Percentiles rank a stretch among this genome's conserved stretches.
These are phyloP conservation scores for Eucommia ulmoides DNA, from an alignment of 257 asterid species.

Conservation along the genomic window DNA sequence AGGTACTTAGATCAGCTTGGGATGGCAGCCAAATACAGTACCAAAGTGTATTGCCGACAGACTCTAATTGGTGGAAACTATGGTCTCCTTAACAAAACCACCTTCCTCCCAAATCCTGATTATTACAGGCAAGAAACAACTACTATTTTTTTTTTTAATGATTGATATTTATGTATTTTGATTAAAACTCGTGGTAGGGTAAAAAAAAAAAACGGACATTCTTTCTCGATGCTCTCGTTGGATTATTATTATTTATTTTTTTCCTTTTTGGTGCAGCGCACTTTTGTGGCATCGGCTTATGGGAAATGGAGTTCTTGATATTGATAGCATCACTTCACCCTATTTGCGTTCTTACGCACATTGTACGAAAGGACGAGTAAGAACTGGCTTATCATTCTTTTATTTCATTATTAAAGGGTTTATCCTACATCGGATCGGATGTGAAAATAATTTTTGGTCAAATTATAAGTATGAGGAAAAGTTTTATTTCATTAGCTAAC, in stretches of 20 bases:
- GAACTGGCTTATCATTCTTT: slow-evolving; percentile 8
- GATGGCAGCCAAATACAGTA: slow-evolving; percentile 74
- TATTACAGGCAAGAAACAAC: slow-evolving; percentile 77
- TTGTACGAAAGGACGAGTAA: slow-evolving; percentile 75
- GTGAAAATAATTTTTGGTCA: not conserved
- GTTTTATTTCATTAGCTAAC: not conserved
- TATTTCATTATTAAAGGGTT: not conserved
- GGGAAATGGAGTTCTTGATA: slow-evolving; percentile 72
- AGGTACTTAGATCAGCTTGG: slow-evolving; percentile 99
- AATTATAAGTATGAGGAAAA: not conserved
- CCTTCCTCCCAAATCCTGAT: slow-evolving; percentile 81
- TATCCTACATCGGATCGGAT: not conserved
- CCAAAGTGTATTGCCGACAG: slow-evolving; percentile 84
- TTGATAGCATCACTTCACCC: slow-evolving; percentile 33
- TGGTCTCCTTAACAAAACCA: slow-evolving; percentile 58
- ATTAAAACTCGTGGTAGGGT: too few species aligned
- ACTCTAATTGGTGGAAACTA: slow-evolving; percentile 85
- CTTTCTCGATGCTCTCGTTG: not conserved
- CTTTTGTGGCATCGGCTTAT: slow-evolving; percentile 88
- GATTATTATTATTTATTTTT: not conserved
- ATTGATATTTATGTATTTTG: not conserved
- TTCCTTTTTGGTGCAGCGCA: slow-evolving; percentile 34
- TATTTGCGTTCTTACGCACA: slow-evolving; percentile 77
- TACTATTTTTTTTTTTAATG: too few species aligned
- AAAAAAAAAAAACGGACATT: too few species aligned